Conservation (phyloP, 768 basidiomycete species). For the Podaxis pistillaris region DNA sequence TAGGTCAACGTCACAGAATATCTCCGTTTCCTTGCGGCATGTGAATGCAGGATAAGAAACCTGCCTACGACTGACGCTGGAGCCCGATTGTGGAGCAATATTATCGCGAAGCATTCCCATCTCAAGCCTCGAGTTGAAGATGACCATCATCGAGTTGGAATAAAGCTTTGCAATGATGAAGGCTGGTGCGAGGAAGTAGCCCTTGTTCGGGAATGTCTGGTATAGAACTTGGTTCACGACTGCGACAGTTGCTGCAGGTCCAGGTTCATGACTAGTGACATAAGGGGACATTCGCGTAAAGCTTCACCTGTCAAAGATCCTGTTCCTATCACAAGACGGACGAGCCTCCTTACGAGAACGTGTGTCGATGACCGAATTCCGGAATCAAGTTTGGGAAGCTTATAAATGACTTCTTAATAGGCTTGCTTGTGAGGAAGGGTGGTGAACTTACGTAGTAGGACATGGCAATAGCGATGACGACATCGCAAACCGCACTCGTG, state of each 20-base stretch:
- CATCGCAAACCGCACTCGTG: neutral
- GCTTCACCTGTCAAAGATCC: slow-evolving; percentile 17
- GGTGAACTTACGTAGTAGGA: slow-evolving; percentile 17
- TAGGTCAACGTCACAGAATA: neutral
- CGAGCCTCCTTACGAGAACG: slow-evolving; percentile 13
- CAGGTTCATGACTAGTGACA: neutral
- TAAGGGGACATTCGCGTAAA: neutral
- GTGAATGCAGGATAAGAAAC: neutral
- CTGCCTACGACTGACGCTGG: neutral
- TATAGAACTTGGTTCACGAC: slow-evolving; percentile 10
- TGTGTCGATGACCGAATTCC: slow-evolving; percentile 13
- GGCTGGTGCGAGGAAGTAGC: slow-evolving; percentile 11
- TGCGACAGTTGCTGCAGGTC: slow-evolving; percentile 11
- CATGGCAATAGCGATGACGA: slow-evolving; percentile 19
- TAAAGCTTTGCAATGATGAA: slow-evolving; percentile 17
- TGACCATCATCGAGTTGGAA: slow-evolving; percentile 19
- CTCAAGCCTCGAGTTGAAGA: slow-evolving; percentile 11
- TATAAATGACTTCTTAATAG: neutral
- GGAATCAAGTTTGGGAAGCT: slow-evolving; percentile 8
- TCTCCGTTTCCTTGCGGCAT: neutral
- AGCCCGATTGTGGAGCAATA: neutral
- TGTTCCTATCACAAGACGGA: slow-evolving; percentile 19
- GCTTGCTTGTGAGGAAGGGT: neutral
- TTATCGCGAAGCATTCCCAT: neutral
- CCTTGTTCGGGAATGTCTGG: slow-evolving; percentile 7